Conservation (phyloP, 2,329 filamentous ascomycete species). For the Pyrenochaeta sp. region DNA sequence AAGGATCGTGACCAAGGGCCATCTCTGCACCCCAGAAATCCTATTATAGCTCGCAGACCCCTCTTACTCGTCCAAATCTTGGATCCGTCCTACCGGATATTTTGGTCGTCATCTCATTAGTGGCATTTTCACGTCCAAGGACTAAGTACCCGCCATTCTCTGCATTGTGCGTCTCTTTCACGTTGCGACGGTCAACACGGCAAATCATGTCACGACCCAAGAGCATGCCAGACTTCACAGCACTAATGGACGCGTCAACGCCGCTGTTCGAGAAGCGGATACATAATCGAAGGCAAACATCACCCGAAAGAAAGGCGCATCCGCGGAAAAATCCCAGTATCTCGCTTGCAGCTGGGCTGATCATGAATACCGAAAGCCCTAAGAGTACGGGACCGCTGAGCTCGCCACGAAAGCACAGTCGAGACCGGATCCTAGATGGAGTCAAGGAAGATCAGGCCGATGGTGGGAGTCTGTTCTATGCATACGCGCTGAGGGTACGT, state of each 20-base stretch:
- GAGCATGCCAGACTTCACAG: conserved; percentile 47
- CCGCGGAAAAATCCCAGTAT: conserved; percentile 44
- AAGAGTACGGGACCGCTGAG: conserved; percentile 14
- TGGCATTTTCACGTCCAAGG: neutral
- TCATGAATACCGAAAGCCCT: conserved; percentile 42
- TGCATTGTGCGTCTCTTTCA: neutral
- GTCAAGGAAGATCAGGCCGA: conserved; percentile 14
- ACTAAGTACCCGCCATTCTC: neutral
- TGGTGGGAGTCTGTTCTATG: conserved; percentile 42
- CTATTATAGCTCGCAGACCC: conserved; percentile 22
- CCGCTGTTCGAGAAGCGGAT: conserved; percentile 34
- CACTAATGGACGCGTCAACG: conserved; percentile 40
- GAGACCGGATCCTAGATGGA: conserved; percentile 13
- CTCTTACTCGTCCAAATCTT: conserved; percentile 8
- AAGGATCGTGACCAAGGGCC: conserved; percentile 37
- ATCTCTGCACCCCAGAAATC: conserved; percentile 18
- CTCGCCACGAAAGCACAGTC: conserved; percentile 28
- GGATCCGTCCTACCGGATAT: neutral
- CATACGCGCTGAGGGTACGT: conserved; percentile 46
- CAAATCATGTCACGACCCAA: conserved; percentile 40
- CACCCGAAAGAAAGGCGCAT: conserved; percentile 27
- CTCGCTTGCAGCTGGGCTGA: conserved; percentile 47
- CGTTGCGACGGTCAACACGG: neutral
- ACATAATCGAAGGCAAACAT: conserved; percentile 29
- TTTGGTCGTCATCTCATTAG: conserved; percentile 3